A percentile compares a stretch with the other conserved stretches of the same genome.
These are phyloP conservation scores for Pestalotiopsis sp. DNA, from an alignment of 2,329 filamentous ascomycete species.

Conservation along the genomic window DNA sequence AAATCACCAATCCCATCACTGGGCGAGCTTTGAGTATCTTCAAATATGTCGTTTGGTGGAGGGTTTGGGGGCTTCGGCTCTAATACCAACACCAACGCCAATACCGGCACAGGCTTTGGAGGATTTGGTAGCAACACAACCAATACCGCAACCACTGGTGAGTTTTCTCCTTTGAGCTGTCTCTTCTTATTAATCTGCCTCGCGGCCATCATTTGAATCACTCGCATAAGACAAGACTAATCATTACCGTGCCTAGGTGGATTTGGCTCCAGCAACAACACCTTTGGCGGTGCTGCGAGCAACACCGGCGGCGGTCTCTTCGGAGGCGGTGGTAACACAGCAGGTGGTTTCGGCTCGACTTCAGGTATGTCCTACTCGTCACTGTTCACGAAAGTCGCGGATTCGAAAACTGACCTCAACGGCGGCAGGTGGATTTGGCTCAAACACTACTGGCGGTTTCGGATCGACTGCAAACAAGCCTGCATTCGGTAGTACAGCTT, in stretches of 20 bases:
- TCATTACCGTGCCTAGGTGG: slow-evolving; percentile 20
- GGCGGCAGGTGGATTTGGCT: slow-evolving; percentile 36
- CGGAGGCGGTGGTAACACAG: slow-evolving; percentile 35
- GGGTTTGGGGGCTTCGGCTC: slow-evolving; percentile 55
- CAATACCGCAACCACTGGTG: slow-evolving; percentile 29
- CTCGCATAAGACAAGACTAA: slow-evolving; percentile 24
- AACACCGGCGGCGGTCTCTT: slow-evolving; percentile 41
- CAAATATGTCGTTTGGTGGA: slow-evolving; percentile 34
- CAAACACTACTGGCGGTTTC: slow-evolving; percentile 31
- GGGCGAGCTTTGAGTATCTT: not conserved
- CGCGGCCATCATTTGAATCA: not conserved
- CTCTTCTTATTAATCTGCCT: not conserved
- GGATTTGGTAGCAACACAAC: slow-evolving; percentile 40
- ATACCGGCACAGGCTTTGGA: slow-evolving; percentile 32
- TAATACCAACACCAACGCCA: slow-evolving; percentile 38
- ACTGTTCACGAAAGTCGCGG: not conserved
- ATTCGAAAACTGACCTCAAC: slow-evolving; percentile 20
- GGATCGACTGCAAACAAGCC: slow-evolving; percentile 18
- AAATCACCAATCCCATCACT: not conserved
- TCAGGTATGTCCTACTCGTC: slow-evolving; percentile 36
- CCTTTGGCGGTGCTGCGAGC: slow-evolving; percentile 31
- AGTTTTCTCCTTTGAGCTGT: slow-evolving; percentile 14
- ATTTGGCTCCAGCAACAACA: slow-evolving; percentile 38
- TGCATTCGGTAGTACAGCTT: slow-evolving; percentile 30
- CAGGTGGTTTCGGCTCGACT: slow-evolving; percentile 33